phyloP scores from a whole-genome alignment of 305 asterid species.

The Fraxinus albicans region DNA sequence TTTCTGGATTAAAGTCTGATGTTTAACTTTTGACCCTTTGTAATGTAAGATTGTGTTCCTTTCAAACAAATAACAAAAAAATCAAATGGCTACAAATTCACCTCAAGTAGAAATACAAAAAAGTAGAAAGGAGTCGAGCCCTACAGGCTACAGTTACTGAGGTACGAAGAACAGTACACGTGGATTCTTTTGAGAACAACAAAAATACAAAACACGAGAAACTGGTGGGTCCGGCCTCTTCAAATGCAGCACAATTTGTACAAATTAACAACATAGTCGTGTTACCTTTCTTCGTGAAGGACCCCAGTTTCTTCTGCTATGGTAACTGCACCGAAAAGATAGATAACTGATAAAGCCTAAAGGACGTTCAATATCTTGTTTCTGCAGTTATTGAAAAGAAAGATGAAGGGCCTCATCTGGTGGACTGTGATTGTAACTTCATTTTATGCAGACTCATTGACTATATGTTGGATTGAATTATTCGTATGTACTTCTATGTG shows the following conservation, averaged over 20 bases:
- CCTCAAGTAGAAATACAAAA: background rate
- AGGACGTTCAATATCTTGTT: constrained; percentile 22
- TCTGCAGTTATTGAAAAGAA: constrained; percentile 10
- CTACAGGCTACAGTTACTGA: background rate
- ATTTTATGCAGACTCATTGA: no score
- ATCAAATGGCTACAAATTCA: background rate
- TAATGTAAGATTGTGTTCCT: background rate
- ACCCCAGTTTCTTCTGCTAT: constrained; percentile 18
- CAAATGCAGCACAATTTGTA: background rate
- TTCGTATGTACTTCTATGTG: background rate
- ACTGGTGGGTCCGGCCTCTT: background rate
- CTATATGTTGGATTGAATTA: background rate
- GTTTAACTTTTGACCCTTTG: background rate
- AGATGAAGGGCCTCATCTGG: constrained; percentile 15
- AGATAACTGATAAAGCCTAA: background rate
- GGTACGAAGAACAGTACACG: background rate
- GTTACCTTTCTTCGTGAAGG: constrained; percentile 12
- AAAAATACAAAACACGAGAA: background rate
- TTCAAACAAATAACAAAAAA: background rate
- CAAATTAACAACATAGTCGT: constrained; percentile 12
- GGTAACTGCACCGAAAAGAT: constrained; percentile 17
- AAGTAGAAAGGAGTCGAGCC: background rate
- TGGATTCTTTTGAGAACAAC: background rate
- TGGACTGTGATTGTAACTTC: background rate
- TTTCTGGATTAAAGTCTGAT: background rate